Base-by-base conservation (phyloP, 352 stramenopile species). In the Phytophthora hybrid region DNA sequence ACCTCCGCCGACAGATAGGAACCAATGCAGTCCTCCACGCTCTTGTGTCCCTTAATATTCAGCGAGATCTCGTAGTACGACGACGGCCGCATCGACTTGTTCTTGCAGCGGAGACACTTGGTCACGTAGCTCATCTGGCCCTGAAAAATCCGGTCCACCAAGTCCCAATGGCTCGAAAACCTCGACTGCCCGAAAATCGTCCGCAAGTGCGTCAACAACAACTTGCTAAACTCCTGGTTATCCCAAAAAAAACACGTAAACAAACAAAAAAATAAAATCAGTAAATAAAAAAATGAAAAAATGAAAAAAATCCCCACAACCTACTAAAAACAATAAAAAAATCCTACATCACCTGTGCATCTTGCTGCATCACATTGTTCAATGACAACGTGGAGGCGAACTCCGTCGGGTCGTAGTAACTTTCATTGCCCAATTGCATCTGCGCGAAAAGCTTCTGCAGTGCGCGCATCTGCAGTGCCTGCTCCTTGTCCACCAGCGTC, bases 11-110 rank as follows among this genome's bases (percentile, higher is more conserved):
- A 84, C 41, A 94, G 60, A 65, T 96, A 96, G 34, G 87, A 90
- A 69, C 79, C 72, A 41, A 94, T 82, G 51, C 86, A 94, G 54
- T 90, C 76, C 16, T 91, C 76, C 32, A 97, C 76, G 0, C 65
- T 92, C 57, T 90, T 84, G 66, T 95, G 81, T 16, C 89, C 89
- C 71, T 92, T 95, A 61, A 97, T 94, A 59, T 96, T 91, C 8
- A 97, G 75, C 37, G 90, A 94, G 44, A 97, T 91, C 55, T 97
- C 91, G 34, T 93, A 92, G 70, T 94, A 96, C 21, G 81, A 89
- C 16, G 83, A 94, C 11, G 83, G 76, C 8, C 89, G 72, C 31
- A 81, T 76, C 3, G 91, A 97, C 44, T 83, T 85, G 63, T 74
- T 82, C 41, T 88, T 81, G 74, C 91, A 97, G 0, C 73, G 79